Evolutionary conservation across 2,329 filamentous ascomycete genomes (phyloP).

Genomic region (Aspergillus novofumigatus): DNA sequence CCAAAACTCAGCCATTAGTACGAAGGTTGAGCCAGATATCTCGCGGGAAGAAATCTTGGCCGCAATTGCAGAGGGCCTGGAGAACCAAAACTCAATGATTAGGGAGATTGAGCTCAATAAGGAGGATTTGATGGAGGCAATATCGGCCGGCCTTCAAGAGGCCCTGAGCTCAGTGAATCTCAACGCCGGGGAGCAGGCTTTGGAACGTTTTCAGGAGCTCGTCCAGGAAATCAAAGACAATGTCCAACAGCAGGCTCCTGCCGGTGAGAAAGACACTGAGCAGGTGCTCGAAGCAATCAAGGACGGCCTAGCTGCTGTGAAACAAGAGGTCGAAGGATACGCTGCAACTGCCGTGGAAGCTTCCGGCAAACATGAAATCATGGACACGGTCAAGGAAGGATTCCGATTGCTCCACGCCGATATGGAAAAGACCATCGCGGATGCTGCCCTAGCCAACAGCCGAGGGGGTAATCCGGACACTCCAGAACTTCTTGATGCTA

Average conservation of each 20-base stretch:
- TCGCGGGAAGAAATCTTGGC: constrained; percentile 54
- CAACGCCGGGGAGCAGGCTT: constrained; percentile 54
- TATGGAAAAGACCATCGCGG: constrained; percentile 50
- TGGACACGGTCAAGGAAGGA: constrained; percentile 62
- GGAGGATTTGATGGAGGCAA: constrained; percentile 55
- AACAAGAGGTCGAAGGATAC: constrained; percentile 75
- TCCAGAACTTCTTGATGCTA: constrained; percentile 65
- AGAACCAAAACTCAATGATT: constrained; percentile 40
- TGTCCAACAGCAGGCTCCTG: constrained; percentile 74
- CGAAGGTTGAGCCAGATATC: constrained; percentile 39
- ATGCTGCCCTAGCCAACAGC: constrained; percentile 33
- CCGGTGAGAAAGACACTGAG: constrained; percentile 76
- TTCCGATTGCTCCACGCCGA: constrained; percentile 60
- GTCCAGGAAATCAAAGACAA: constrained; percentile 60
- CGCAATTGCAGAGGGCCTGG: constrained; percentile 58
- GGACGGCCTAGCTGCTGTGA: constrained; percentile 77
- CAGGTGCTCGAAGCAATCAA: constrained; percentile 84
- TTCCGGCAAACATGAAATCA: constrained; percentile 71
- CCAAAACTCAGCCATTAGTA: constrained; percentile 27
- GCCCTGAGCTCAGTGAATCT: constrained; percentile 49
- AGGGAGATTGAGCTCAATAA: constrained; percentile 59
- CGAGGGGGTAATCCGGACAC: constrained; percentile 51
- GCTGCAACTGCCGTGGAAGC: constrained; percentile 68
- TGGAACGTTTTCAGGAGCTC: constrained; percentile 56
- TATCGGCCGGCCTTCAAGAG: constrained; percentile 54